Conservation (phyloP, 139 green algal genomes). For the Chlorella sp. region DNA sequence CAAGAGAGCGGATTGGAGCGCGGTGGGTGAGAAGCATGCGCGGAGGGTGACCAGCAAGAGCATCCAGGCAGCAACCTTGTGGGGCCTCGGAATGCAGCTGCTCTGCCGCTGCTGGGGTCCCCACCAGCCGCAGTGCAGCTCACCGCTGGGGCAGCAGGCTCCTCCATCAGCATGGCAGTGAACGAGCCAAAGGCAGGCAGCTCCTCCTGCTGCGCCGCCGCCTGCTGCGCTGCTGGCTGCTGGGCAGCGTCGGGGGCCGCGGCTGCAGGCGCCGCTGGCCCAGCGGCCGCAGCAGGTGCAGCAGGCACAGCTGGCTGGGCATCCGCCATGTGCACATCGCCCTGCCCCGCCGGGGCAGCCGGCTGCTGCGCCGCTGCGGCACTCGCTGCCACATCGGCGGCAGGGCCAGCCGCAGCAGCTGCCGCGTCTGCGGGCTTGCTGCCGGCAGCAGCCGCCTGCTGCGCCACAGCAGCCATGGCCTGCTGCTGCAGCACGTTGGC, state of each 20-base stretch:
- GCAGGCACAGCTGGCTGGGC: background rate
- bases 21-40: background rate
- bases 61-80: too few relatives aligned
- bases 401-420: too few relatives aligned
- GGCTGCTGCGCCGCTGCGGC: background rate
- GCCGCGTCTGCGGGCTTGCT: background rate
- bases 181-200: too few relatives aligned
- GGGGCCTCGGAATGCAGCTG: too few relatives aligned
- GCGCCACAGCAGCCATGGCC: background rate
- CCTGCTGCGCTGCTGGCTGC: background rate
- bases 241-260: background rate
- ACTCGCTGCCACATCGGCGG: too few relatives aligned
- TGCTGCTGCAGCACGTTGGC: slow-evolving; percentile 1
- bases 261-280: background rate
- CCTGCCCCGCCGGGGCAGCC: background rate
- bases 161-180: too few relatives aligned
- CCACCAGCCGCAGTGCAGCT: too few relatives aligned
- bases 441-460: background rate
- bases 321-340: slow-evolving; percentile 3
- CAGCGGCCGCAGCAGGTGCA: background rate
- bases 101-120: too few relatives aligned
- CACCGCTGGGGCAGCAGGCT: too few relatives aligned
- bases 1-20: slow-evolving; percentile 26
- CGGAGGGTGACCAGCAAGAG: too few relatives aligned
- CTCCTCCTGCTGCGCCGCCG: background rate